Conservation (phyloP, 163 green algal species). For the Chlamydomonas reinhardtii region DNA sequence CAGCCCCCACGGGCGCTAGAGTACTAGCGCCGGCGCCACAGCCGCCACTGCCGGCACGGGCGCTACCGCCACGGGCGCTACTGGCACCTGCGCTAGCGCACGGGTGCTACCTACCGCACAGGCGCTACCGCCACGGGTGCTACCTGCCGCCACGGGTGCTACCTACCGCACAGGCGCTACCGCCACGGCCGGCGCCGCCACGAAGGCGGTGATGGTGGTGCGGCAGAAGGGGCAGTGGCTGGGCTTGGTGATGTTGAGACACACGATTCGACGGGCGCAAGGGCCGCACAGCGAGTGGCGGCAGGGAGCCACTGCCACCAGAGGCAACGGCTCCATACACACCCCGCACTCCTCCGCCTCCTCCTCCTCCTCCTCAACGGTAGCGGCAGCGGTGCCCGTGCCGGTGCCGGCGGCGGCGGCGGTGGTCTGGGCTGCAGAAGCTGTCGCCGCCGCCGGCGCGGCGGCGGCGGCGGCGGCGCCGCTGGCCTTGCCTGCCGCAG, state of each 20-base stretch:
- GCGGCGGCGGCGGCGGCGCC: too few species aligned
- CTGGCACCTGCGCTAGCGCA: too few species aligned
- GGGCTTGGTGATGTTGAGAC: conserved; percentile 47
- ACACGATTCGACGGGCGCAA: conserved; percentile 49
- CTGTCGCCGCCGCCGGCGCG: neutral
- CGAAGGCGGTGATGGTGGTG: conserved; percentile 41
- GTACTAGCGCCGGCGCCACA: too few species aligned
- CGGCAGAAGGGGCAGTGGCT: conserved; percentile 56
- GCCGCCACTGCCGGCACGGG: too few species aligned
- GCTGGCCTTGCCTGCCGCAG: too few species aligned
- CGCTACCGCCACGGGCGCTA: too few species aligned
- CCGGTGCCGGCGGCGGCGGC: neutral
- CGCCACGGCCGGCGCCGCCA: neutral
- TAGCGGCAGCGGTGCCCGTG: neutral
- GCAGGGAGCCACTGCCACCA: conserved; percentile 26
- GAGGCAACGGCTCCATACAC: conserved; percentile 50
- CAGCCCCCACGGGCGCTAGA: too few species aligned
- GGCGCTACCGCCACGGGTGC: too few species aligned
- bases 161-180: too few species aligned
- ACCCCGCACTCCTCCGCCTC: conserved; percentile 51
- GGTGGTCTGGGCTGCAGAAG: too few species aligned
- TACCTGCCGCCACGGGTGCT: too few species aligned
- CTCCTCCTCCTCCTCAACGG: neutral
- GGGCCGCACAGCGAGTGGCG: conserved; percentile 43
- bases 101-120: too few species aligned